Evolutionary conservation across 805 yeast genomes (phyloP).

Genomic region (Saccharomycopsis javanensis): DNA sequence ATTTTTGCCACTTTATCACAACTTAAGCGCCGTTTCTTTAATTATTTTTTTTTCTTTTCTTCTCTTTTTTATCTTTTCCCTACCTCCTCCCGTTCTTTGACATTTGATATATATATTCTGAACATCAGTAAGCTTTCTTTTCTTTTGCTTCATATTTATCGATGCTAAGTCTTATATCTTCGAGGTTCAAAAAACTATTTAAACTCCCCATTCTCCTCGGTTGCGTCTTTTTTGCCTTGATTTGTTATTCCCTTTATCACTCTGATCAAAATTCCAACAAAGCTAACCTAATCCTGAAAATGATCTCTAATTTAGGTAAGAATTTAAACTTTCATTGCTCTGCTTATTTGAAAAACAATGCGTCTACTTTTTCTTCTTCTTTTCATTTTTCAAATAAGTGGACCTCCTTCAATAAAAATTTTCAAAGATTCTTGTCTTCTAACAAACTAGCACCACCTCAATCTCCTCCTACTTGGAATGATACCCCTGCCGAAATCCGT

Average conservation of each 20-base stretch:
- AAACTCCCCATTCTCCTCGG: not conserved
- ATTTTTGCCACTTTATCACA: too few relatives aligned
- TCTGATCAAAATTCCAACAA: conserved; percentile 7
- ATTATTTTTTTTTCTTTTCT: too few relatives aligned
- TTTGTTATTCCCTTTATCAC: conserved; percentile 13
- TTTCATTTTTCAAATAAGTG: not conserved
- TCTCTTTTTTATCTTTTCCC: not conserved
- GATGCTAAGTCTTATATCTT: not conserved
- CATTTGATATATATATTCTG: not conserved
- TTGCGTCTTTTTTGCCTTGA: conserved; percentile 11
- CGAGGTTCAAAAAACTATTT: not conserved
- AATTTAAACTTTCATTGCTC: not conserved
- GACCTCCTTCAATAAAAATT: not conserved
- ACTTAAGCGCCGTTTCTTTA: too few relatives aligned
- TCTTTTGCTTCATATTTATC: conserved; percentile 2
- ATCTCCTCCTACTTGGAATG: conserved; percentile 47
- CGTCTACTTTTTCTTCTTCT: not conserved
- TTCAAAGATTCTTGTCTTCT: conserved; percentile 1
- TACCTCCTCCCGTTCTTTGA: not conserved
- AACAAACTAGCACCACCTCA: conserved; percentile 26
- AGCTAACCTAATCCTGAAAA: not conserved
- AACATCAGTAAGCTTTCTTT: too few relatives aligned
- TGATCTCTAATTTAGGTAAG: conserved; percentile 15
- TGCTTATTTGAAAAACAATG: not conserved
- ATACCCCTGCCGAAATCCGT: conserved; percentile 41